Conservation (phyloP, 257 asterid species). For the Solanum pinnatisectum region DNA sequence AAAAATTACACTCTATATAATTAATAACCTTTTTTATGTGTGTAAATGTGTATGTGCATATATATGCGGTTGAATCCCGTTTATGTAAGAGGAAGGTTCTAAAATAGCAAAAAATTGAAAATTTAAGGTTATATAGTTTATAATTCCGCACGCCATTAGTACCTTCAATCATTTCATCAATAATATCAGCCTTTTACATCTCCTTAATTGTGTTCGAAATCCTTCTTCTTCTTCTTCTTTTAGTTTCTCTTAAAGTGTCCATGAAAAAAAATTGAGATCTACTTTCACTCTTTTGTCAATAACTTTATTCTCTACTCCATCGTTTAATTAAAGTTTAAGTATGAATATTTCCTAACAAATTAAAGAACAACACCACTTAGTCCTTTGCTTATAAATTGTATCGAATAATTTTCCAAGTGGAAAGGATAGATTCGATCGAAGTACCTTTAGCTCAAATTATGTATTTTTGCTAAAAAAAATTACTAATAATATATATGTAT, state of each 20-base stretch:
- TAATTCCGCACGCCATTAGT: rapidly evolving
- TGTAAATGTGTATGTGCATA: rapidly evolving
- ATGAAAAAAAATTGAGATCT: neutral
- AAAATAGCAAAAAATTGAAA: neutral
- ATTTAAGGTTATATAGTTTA: neutral
- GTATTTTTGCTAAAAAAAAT: neutral
- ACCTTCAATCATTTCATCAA: no score
- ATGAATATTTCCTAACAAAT: neutral
- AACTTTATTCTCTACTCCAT: neutral
- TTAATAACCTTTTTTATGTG: no score
- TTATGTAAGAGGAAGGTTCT: neutral
- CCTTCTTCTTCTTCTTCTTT: no score
- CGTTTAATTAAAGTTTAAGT: neutral
- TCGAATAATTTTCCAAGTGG: neutral
- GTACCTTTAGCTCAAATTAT: neutral
- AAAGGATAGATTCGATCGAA: neutral
- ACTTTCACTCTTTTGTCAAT: neutral
- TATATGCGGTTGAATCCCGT: no score
- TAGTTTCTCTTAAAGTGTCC: no score
- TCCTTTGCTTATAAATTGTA: neutral
- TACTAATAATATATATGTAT: neutral
- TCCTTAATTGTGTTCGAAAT: neutral
- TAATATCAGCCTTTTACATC: no score
- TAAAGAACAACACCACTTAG: neutral
- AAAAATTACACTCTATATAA: no score